Conservation (phyloP, 192 early-diverging fungal species). For the Rhizoclosmatium globosum region DNA sequence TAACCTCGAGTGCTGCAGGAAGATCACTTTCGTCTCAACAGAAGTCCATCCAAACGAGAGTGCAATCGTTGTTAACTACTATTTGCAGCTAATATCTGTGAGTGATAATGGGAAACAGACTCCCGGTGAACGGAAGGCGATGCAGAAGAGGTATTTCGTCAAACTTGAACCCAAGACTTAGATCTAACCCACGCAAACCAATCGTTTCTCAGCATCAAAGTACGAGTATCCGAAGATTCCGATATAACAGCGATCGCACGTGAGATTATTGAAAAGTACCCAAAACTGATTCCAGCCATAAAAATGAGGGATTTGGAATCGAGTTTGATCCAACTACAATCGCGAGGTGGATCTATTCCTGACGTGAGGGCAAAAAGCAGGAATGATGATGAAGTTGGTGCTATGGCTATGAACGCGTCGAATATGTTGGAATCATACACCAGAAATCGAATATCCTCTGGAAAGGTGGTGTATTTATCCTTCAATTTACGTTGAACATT, state of each 20-base stretch:
- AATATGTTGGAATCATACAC: slow-evolving; percentile 10
- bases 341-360: slow-evolving; percentile 38
- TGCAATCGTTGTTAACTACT: slow-evolving; percentile 60
- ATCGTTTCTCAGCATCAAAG: not conserved
- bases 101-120: slow-evolving; percentile 53
- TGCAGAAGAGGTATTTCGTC: slow-evolving; percentile 56
- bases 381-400: not conserved
- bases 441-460: not conserved
- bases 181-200: not conserved
- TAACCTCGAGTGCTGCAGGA: slow-evolving; percentile 37
- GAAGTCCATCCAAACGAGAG: slow-evolving; percentile 61
- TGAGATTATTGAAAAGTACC: slow-evolving; percentile 60
- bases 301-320: slow-evolving; percentile 29
- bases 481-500: not conserved
- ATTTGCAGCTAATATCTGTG: slow-evolving; percentile 51
- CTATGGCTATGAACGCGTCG: not conserved
- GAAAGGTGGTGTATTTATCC: slow-evolving; percentile 1
- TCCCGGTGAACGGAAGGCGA: slow-evolving; percentile 48
- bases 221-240: slow-evolving; percentile 11
- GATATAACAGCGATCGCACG: slow-evolving; percentile 42
- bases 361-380: not conserved
- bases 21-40: slow-evolving; percentile 55
- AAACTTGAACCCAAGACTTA: not conserved
- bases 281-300: slow-evolving; percentile 52
- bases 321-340: slow-evolving; percentile 41